Evolutionary conservation across 192 early-diverging fungal species (phyloP).

Genomic region (Coemansia sp.): DNA sequence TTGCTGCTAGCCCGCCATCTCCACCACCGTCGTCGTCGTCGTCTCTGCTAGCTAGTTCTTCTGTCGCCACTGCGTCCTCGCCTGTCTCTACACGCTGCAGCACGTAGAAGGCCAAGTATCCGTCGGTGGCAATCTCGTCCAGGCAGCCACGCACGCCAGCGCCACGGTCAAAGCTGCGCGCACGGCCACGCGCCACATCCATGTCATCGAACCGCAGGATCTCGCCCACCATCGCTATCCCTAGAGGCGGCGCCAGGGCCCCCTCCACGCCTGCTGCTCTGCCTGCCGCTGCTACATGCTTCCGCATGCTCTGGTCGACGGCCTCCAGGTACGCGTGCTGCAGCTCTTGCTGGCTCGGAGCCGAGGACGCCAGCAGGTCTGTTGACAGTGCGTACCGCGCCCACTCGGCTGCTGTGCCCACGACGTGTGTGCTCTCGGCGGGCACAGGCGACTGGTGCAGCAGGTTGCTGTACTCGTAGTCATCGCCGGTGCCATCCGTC

Average conservation of each 20-base stretch:
- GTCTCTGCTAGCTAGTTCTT: not conserved
- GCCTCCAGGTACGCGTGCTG: too few species aligned
- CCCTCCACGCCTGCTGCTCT: too few species aligned
- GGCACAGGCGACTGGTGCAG: too few species aligned
- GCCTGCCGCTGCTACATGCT: too few species aligned
- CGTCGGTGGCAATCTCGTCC: conserved; percentile 51
- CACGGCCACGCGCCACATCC: conserved; percentile 42
- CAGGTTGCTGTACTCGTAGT: not conserved
- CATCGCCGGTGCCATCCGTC: not conserved
- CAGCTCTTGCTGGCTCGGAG: too few species aligned
- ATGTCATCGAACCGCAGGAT: conserved; percentile 58
- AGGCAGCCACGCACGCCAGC: conserved; percentile 39
- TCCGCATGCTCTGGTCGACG: too few species aligned
- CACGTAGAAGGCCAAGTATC: conserved; percentile 65
- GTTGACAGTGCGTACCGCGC: conserved; percentile 10
- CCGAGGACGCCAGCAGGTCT: conserved; percentile 2
- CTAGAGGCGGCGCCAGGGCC: too few species aligned
- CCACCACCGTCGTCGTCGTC: not conserved
- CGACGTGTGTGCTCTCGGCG: too few species aligned
- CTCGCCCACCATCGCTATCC: conserved; percentile 19
- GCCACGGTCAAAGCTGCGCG: conserved; percentile 26
- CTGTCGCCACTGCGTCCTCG: conserved; percentile 4
- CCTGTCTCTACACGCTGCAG: too few species aligned
- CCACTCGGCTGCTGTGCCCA: conserved; percentile 16
- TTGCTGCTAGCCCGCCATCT: not conserved